phyloP scores from a whole-genome alignment of 345 rosid species.

The Noccaea bulbosa region DNA sequence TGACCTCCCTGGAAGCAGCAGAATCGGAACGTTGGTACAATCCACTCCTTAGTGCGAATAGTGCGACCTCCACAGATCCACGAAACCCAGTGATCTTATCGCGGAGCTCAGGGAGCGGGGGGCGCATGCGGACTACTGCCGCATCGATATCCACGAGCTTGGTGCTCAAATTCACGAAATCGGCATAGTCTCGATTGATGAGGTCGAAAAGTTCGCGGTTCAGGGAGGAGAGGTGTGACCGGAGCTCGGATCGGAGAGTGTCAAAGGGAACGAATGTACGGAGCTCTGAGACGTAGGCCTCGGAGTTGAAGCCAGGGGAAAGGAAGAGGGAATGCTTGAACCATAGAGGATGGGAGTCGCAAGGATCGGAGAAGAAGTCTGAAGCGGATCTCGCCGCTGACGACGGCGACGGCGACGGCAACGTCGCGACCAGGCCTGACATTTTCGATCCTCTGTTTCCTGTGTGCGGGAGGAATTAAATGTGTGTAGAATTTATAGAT shows the following conservation, averaged over 20 bases:
- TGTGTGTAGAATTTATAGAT: too few relatives aligned
- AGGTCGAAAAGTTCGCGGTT: conserved; percentile 90
- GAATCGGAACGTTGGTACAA: conserved; percentile 91
- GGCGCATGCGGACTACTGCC: conserved; percentile 88
- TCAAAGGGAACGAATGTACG: conserved; percentile 91
- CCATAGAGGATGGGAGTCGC: conserved; percentile 85
- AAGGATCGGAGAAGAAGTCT: conserved; percentile 85
- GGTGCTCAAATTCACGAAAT: conserved; percentile 88
- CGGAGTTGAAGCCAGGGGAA: conserved; percentile 75
- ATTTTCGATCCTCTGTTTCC: conserved; percentile 38
- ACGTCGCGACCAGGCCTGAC: conserved; percentile 57
- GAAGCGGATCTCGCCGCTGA: conserved; percentile 80
- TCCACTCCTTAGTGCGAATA: conserved; percentile 67
- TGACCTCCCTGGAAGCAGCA: conserved; percentile 77
- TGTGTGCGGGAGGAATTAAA: background rate
- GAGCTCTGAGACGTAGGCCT: conserved; percentile 85
- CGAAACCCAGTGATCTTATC: conserved; percentile 85
- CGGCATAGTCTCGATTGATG: conserved; percentile 91
- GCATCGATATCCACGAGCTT: conserved; percentile 91
- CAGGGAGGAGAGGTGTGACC: conserved; percentile 74
- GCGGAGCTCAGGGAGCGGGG: conserved; percentile 83
- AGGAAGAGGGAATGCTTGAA: conserved; percentile 86
- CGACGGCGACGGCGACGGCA: conserved; percentile 60
- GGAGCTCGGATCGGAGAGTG: conserved; percentile 92
- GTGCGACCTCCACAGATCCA: conserved; percentile 64